These are phyloP conservation scores for Dryas octopetala DNA, from an alignment of 306 rosid species.

Conservation along the genomic window DNA sequence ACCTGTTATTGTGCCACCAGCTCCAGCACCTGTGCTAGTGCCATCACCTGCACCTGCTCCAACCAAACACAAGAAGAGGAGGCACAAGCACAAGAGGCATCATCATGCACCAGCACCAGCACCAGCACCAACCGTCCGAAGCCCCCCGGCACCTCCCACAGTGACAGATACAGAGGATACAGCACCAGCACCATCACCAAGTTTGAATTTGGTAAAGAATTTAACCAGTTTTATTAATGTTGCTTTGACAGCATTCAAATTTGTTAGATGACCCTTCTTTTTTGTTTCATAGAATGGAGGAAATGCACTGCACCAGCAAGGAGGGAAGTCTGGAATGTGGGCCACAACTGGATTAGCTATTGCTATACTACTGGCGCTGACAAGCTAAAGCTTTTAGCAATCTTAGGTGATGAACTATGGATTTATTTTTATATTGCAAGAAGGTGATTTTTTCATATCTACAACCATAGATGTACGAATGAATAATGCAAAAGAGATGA, in stretches of 20 bases:
- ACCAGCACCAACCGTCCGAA: conserved; percentile 59
- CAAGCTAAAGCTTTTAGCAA: conserved; percentile 44
- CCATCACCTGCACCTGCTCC: conserved; percentile 50
- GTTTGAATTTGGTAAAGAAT: conserved; percentile 61
- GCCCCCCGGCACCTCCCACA: conserved; percentile 93
- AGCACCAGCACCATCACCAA: conserved; percentile 89
- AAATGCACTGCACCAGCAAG: conserved; percentile 40
- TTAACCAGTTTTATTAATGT: not conserved
- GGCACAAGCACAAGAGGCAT: conserved; percentile 15
- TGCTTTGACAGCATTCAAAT: not conserved
- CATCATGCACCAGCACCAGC: conserved; percentile 65
- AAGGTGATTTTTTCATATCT: conserved; percentile 29
- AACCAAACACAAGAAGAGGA: conserved; percentile 49
- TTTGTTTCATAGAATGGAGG: conserved; percentile 60
- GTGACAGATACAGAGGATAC: conserved; percentile 48
- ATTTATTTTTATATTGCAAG: conserved; percentile 27
- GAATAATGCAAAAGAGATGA: conserved; percentile 33
- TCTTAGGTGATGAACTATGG: conserved; percentile 21
- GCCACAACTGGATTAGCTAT: conserved; percentile 46
- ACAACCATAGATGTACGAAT: conserved; percentile 23
- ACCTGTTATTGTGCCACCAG: conserved; percentile 43
- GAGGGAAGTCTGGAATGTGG: conserved; percentile 45
- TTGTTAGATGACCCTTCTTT: conserved; percentile 20
- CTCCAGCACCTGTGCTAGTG: conserved; percentile 15
- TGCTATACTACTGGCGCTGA: conserved; percentile 46